These are phyloP conservation scores for Madurella fahalii DNA, from an alignment of 2,329 filamentous ascomycete genomes.

Conservation along the genomic window DNA sequence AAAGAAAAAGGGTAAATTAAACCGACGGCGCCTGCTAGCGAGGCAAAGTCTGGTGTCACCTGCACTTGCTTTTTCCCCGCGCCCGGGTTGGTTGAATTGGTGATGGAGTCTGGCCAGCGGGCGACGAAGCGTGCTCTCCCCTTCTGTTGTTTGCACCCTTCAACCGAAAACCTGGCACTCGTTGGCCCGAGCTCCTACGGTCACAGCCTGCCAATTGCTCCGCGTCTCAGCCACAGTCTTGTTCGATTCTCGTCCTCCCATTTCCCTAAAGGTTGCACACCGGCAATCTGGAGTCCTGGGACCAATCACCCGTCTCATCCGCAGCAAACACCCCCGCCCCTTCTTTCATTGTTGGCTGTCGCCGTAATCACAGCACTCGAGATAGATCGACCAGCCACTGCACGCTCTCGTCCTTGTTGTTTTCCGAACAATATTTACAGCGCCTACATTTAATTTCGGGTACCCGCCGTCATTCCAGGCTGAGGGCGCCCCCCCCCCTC, in stretches of 20 bases:
- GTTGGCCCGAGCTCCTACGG: not conserved
- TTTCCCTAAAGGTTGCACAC: not conserved
- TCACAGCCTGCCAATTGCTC: not conserved
- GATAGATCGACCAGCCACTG: not conserved
- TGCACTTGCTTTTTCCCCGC: not conserved
- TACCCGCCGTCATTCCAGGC: not conserved
- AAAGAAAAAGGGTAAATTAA: not conserved
- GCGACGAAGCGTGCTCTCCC: slow-evolving; percentile 2
- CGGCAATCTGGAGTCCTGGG: not conserved
- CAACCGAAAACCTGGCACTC: not conserved
- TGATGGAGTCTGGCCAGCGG: slow-evolving; percentile 6
- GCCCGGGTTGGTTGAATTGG: slow-evolving; percentile 6
- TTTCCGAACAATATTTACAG: not conserved
- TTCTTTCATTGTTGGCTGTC: not conserved
- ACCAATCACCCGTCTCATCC: not conserved
- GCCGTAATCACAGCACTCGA: not conserved
- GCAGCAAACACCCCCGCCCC: not conserved
- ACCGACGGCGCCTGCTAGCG: not conserved
- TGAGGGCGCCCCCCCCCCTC: not conserved
- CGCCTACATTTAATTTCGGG: not conserved
- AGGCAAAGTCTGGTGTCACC: slow-evolving; percentile 1
- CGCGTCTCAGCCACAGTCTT: slow-evolving; percentile 6
- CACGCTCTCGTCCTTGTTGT: not conserved
- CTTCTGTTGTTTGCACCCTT: not conserved
- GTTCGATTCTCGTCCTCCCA: not conserved